A percentile compares a stretch with the other conserved stretches of the same genome.
Evolutionary conservation across 2,329 filamentous ascomycete species (phyloP).

Genomic region (Epichloe brachyelytri): DNA sequence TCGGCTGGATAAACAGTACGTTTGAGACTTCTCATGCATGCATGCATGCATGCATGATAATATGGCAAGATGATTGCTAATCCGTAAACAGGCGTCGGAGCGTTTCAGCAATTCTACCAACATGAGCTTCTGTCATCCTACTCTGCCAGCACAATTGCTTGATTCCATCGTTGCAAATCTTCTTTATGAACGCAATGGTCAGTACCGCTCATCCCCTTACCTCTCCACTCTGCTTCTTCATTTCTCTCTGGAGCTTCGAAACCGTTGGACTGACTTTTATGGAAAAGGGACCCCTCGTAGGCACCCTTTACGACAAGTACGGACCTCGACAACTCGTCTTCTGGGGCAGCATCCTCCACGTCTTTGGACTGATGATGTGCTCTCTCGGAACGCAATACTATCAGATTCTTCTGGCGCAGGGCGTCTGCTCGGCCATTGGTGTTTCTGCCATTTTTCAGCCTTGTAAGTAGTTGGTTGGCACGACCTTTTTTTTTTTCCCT

Average conservation of each 20-base stretch:
- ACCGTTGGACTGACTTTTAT: neutral
- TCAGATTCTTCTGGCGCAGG: slow-evolving; percentile 22
- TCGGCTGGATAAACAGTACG: slow-evolving; percentile 18
- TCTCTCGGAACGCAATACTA: slow-evolving; percentile 27
- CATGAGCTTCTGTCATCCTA: slow-evolving; percentile 26
- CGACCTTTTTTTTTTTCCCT: neutral
- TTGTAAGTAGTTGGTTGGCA: slow-evolving; percentile 2
- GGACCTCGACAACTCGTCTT: slow-evolving; percentile 41
- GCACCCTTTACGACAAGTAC: slow-evolving; percentile 45
- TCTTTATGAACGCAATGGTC: slow-evolving; percentile 31
- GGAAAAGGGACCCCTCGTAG: slow-evolving; percentile 37
- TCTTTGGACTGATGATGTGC: slow-evolving; percentile 48
- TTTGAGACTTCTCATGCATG: neutral
- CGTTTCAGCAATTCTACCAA: slow-evolving; percentile 42
- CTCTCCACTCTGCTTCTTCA: neutral
- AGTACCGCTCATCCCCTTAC: neutral
- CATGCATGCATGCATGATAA: neutral
- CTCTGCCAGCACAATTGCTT: slow-evolving; percentile 37
- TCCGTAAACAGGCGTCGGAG: slow-evolving; percentile 19
- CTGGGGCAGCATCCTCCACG: slow-evolving; percentile 35
- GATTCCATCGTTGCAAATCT: slow-evolving; percentile 41
- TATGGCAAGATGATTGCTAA: neutral
- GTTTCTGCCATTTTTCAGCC: slow-evolving; percentile 16
- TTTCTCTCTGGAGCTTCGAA: neutral
- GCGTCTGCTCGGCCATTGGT: slow-evolving; percentile 19